phyloP scores from a whole-genome alignment of 1,139 yeast species.

The Pichia sp. region DNA sequence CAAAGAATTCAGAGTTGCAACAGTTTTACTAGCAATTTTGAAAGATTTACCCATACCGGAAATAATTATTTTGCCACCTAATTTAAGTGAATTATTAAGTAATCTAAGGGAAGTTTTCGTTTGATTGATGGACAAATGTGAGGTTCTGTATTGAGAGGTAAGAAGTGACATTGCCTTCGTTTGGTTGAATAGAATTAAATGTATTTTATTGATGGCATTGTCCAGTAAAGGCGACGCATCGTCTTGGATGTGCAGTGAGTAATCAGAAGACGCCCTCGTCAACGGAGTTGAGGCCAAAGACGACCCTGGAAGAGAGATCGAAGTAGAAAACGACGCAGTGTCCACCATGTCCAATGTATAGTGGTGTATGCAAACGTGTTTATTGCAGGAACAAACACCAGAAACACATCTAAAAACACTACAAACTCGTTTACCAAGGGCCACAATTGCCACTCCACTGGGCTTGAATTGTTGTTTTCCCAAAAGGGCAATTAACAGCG shows the following conservation, averaged over 20 bases:
- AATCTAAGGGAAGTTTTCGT: slow-evolving; percentile 44
- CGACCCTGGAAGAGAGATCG: neutral
- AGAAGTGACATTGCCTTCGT: slow-evolving; percentile 40
- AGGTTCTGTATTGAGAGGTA: slow-evolving; percentile 35
- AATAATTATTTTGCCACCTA: slow-evolving; percentile 62
- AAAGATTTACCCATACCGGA: slow-evolving; percentile 82
- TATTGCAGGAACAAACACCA: neutral
- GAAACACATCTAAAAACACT: neutral
- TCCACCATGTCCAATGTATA: neutral
- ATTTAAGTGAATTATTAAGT: slow-evolving; percentile 43
- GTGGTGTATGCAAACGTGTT: neutral
- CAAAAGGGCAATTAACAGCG: neutral
- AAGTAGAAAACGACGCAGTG: neutral
- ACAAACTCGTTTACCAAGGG: neutral
- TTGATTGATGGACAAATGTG: slow-evolving; percentile 43
- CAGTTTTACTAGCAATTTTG: slow-evolving; percentile 71
- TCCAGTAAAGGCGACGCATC: slow-evolving; percentile 22
- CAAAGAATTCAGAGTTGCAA: slow-evolving; percentile 76
- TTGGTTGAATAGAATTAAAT: slow-evolving; percentile 39
- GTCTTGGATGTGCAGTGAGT: slow-evolving; percentile 21
- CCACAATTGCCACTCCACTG: neutral
- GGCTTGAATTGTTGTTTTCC: neutral
- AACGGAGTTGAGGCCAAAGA: slow-evolving; percentile 4
- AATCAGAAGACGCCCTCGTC: slow-evolving; percentile 17
- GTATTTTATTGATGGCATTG: slow-evolving; percentile 23